Conservation (phyloP, 345 rosid genomes). For the Camelina hispida region DNA sequence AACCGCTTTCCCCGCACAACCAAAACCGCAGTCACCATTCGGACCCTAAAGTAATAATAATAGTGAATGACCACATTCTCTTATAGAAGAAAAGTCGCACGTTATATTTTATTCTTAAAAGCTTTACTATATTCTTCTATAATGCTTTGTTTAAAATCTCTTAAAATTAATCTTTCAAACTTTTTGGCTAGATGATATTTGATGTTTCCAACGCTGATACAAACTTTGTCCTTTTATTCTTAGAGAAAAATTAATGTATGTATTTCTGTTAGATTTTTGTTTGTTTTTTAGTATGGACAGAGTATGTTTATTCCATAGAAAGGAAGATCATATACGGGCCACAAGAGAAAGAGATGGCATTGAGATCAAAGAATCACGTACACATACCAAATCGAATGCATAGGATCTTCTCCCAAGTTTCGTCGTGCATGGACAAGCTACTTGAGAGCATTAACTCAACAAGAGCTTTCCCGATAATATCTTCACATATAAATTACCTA, state of each 20-base stretch:
- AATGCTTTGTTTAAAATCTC: background rate
- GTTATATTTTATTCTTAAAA: background rate
- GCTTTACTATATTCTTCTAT: background rate
- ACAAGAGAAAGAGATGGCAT: background rate
- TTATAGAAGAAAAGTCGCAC: background rate
- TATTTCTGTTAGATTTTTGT: background rate
- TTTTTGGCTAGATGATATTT: background rate
- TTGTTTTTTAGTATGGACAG: background rate
- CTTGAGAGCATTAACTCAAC: background rate
- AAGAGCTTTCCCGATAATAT: constrained; percentile 19
- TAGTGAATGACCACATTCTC: background rate
- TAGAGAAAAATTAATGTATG: background rate
- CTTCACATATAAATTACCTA: background rate
- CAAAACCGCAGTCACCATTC: no score
- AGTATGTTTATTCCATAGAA: background rate
- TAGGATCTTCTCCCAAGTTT: constrained; percentile 32
- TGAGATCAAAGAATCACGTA: constrained; percentile 15
- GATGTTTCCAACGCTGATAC: background rate
- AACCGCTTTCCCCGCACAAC: no score
- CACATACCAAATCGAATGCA: constrained; percentile 15
- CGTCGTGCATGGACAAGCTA: constrained; percentile 28
- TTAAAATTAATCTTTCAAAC: background rate
- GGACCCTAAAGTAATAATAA: background rate
- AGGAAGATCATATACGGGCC: background rate
- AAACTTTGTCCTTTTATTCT: background rate